Base-by-base conservation (phyloP, 2,329 filamentous ascomycete genomes). In the Ophiosphaerella herpotricha region DNA sequence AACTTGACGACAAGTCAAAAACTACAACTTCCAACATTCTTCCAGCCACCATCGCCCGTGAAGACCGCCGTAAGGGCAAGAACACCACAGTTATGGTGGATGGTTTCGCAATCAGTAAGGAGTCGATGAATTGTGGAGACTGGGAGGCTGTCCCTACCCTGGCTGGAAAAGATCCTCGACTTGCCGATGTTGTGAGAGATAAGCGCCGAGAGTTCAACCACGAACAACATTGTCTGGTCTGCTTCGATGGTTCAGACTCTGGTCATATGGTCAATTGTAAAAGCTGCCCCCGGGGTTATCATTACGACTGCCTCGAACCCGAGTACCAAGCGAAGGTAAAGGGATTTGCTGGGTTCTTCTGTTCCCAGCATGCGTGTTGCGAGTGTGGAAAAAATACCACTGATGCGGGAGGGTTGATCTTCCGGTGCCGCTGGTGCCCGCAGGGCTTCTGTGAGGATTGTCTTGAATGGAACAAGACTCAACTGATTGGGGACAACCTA, bases 81-180 rank as follows among this genome's bases (percentile, higher is more conserved):
- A 81, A 84, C 49, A 81, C 79, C 1, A 84, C 80, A 0, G 79
- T 85, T 33, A 79, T 81, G 73, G 70, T 84, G 1, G 75, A 81
- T 52, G 82, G 82, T 0, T 84, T 76, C 57, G 78, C 78, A 2
- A 77, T 86, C 43, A 79, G 71, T 46, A 86, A 85, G 56, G 80
- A 84, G 26, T 82, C 78, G 0, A 71, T 84, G 55, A 70, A 71
- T 8, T 83, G 81, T 50, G 75, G 66, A 2, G 73, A 79, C 47
- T 82, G 81, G 76, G 82, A 85, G 60, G 82, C 82, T 3, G 81
- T 85, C 1, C 80, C 82, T 1, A 84, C 82, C 0, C 60, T 83
- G 38, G 78, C 80, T 5, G 81, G 81, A 24, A 83, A 83, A 58
- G 78, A 84, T 55, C 75, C 80, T 8, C 73, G 77, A 12, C 73